Evolutionary conservation across 2,329 filamentous ascomycete species (phyloP), one percentile per base, ranked within the genome.

Genomic region (Thelonectria rubi): DNA sequence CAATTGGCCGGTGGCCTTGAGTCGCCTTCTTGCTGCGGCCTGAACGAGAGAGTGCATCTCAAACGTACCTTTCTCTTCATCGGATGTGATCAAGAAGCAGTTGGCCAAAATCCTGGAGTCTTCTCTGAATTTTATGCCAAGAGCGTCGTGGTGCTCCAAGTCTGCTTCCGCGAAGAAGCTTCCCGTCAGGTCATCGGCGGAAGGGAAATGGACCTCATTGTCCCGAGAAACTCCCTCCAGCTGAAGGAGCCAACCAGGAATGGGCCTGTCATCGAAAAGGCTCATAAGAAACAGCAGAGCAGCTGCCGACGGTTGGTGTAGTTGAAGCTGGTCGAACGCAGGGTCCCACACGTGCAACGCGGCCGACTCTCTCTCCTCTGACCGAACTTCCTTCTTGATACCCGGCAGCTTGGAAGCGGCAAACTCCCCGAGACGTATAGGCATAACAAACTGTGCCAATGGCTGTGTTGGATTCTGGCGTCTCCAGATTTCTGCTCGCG

Each of bases 41-140:
- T 47, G 52, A 21, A 55, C 40, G 4, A 18, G n/a, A 10, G 21
- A 11, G 17, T 55, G 52, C 18, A 55, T 55, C 18, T 55, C 52
- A 17, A 46, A 55, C 2, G 7, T 39, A 20, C 37, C 30, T 1
- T 21, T 26, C 14, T 47, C 42, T 17, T 39, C 14, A 11, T 47
- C 14, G 3, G 12, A 42, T 12, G 52, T 37, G 15, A 55, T 45
- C 8, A 55, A 40, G 20, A 46, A 55, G 8, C 18, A 12, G 11
- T 55, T 32, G 1, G 24, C 15, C 4, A 55, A 18, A 21, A 37
- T 5, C 4, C 11, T 9, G 26, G 30, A 20, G 9, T 55, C 52
- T n/a, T 39, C 14, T 24, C 15, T 11, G 17, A 53, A n/a, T 3
- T 53, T 20, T 14, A 55, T 55, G 2, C 26, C 40, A 7, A 55